Percentiles rank a stretch among this genome's conserved stretches.
These are phyloP conservation scores for Didymella pomorum DNA, from an alignment of 2,329 filamentous ascomycete genomes.

Conservation along the genomic window DNA sequence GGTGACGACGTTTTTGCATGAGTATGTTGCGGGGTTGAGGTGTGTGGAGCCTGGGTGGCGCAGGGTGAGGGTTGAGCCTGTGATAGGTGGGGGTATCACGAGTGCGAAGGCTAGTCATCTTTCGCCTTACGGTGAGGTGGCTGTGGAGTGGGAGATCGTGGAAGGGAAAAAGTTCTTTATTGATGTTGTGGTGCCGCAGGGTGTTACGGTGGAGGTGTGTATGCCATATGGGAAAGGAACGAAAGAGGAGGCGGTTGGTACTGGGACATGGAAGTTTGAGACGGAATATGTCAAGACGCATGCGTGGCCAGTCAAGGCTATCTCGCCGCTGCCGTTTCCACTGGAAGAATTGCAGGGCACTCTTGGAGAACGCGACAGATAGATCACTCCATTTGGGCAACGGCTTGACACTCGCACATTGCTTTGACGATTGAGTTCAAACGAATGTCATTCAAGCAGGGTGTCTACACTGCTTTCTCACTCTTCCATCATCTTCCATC, in stretches of 20 bases:
- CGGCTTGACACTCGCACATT: too few relatives aligned
- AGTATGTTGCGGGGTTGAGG: background rate
- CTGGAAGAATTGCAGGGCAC: background rate
- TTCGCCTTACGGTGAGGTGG: background rate
- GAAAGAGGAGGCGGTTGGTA: background rate
- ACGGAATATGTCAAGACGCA: slow-evolving; percentile 5
- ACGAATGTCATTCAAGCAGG: slow-evolving; percentile 6
- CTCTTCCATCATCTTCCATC: background rate
- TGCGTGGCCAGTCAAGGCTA: slow-evolving; percentile 3
- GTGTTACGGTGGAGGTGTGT: background rate
- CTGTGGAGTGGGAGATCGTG: background rate
- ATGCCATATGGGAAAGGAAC: background rate
- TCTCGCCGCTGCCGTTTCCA: slow-evolving; percentile 3
- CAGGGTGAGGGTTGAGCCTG: background rate
- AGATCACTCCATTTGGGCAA: too few relatives aligned
- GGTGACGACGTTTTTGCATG: background rate
- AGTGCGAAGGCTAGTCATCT: background rate
- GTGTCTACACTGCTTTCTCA: background rate
- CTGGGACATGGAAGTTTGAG: background rate
- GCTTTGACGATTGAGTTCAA: too few relatives aligned
- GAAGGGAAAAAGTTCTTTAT: background rate
- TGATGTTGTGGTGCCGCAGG: background rate
- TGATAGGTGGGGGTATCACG: background rate
- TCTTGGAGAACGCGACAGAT: background rate
- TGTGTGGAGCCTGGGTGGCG: background rate